These are phyloP conservation scores for Stenocarpella maydis DNA, from an alignment of 2,329 filamentous ascomycete species.

Conservation along the genomic window DNA sequence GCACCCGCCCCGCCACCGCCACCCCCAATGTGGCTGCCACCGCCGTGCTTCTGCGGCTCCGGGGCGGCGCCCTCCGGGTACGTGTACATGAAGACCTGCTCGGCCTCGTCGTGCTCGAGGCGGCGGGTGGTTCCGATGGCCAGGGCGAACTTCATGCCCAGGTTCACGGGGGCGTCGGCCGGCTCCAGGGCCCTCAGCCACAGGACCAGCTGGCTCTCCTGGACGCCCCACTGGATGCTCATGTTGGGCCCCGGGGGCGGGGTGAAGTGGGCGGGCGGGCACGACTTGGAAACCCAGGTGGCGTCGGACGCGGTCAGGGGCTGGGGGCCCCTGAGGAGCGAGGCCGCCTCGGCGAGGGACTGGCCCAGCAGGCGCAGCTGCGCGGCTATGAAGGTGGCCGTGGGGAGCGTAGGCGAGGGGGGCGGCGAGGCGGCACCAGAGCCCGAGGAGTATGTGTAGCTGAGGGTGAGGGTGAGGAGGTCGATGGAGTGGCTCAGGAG, in stretches of 20 bases:
- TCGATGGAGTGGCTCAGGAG: slow-evolving; percentile 85
- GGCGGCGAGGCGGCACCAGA: slow-evolving; percentile 59
- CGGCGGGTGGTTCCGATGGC: slow-evolving; percentile 72
- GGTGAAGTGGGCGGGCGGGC: slow-evolving; percentile 54
- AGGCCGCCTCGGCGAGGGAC: slow-evolving; percentile 59
- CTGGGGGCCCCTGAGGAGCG: slow-evolving; percentile 63
- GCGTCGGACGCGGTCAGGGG: slow-evolving; percentile 50
- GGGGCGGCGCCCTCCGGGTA: slow-evolving; percentile 30
- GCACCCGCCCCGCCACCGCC: slow-evolving; percentile 38
- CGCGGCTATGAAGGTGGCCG: slow-evolving; percentile 57
- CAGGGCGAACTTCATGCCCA: slow-evolving; percentile 73
- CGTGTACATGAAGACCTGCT: slow-evolving; percentile 73
- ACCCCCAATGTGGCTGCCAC: background rate
- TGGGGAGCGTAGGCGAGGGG: slow-evolving; percentile 53
- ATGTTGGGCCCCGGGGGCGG: slow-evolving; percentile 63
- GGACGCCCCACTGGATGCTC: slow-evolving; percentile 77
- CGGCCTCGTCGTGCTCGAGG: slow-evolving; percentile 81
- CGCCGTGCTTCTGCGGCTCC: slow-evolving; percentile 17
- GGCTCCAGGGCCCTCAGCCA: slow-evolving; percentile 75
- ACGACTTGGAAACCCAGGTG: slow-evolving; percentile 55
- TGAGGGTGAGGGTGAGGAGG: slow-evolving; percentile 77
- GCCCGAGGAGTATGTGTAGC: slow-evolving; percentile 67
- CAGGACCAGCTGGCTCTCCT: slow-evolving; percentile 75
- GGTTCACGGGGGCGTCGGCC: slow-evolving; percentile 66
- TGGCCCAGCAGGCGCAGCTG: slow-evolving; percentile 65